Evolutionary conservation across 208 protist species (phyloP).

Genomic region (Leishmania amazonensis): DNA sequence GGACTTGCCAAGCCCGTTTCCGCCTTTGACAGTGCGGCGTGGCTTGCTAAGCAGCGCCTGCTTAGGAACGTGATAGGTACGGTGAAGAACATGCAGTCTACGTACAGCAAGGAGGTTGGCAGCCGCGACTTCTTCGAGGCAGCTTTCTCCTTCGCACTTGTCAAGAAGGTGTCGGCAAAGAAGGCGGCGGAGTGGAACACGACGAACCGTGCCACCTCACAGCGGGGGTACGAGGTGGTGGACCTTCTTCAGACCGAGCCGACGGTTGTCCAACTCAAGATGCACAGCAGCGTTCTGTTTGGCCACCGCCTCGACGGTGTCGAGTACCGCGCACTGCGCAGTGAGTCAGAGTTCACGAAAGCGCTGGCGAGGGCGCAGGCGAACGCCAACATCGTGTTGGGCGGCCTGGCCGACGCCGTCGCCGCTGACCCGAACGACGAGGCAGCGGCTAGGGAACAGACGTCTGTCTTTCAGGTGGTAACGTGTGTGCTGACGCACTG

Average conservation of each 20-base stretch:
- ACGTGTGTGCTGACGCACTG: conserved; percentile 39
- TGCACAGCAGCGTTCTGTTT: conserved; percentile 26
- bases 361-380: conserved; percentile 35
- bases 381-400: conserved; percentile 27
- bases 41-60: conserved; percentile 38
- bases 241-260: conserved; percentile 40
- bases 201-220: conserved; percentile 2
- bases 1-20: conserved; percentile 6
- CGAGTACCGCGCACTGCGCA: conserved; percentile 25
- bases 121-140: conserved; percentile 14
- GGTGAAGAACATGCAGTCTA: conserved; percentile 25
- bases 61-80: conserved; percentile 12
- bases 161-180: conserved; percentile 21
- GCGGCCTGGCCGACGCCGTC: conserved; percentile 20
- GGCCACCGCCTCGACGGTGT: conserved; percentile 37
- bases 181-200: conserved; percentile 20
- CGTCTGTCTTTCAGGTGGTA: conserved; percentile 33
- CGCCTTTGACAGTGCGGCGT: conserved; percentile 44
- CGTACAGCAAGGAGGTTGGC: conserved; percentile 14
- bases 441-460: conserved; percentile 13
- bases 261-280: conserved; percentile 11
- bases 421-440: conserved; percentile 15
- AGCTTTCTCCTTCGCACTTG: conserved; percentile 24
- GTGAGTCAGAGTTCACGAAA: conserved; percentile 29
- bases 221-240: conserved; percentile 32